Conservation (phyloP, 176 grass and related monocot genomes). For the Cenchrus fungigraminus region DNA sequence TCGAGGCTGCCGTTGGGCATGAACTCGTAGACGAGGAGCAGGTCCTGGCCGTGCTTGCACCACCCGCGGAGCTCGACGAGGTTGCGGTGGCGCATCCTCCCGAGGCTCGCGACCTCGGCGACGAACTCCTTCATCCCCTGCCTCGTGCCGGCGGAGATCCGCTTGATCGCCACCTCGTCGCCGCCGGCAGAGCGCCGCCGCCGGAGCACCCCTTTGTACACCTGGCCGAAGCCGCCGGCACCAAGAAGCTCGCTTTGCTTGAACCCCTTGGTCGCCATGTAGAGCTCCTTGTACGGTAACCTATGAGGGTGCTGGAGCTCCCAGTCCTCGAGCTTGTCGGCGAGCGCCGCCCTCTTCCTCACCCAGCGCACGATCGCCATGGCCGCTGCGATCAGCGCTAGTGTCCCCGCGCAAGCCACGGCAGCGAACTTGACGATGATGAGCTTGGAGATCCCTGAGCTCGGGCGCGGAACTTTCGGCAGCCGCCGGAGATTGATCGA, state of each 20-base stretch:
- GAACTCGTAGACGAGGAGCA: conserved; percentile 81
- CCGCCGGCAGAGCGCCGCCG: background rate
- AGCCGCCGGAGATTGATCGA: background rate
- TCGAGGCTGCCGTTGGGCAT: conserved; percentile 90
- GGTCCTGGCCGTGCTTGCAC: conserved; percentile 15
- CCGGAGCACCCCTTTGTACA: conserved; percentile 5
- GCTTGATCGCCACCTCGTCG: background rate
- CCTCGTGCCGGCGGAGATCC: conserved; percentile 18
- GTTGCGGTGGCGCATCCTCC: conserved; percentile 54
- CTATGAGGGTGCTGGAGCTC: conserved; percentile 22
- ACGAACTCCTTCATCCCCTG: conserved; percentile 44
- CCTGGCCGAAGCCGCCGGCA: background rate
- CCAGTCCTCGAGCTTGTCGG: conserved; percentile 13
- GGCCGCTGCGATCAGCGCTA: background rate
- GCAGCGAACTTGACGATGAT: background rate
- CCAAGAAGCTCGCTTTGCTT: background rate
- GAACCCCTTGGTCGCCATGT: conserved; percentile 14
- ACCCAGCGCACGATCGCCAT: background rate
- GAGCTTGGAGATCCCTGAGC: background rate
- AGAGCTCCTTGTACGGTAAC: conserved; percentile 18
- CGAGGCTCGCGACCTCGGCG: conserved; percentile 41
- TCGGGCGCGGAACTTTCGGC: background rate
- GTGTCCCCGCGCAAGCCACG: background rate
- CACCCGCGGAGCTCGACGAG: conserved; percentile 29
- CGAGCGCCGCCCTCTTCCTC: background rate